Base-by-base conservation (phyloP, 1,284 basidiomycete species). In the Austroboletus novae-zelandiae region DNA sequence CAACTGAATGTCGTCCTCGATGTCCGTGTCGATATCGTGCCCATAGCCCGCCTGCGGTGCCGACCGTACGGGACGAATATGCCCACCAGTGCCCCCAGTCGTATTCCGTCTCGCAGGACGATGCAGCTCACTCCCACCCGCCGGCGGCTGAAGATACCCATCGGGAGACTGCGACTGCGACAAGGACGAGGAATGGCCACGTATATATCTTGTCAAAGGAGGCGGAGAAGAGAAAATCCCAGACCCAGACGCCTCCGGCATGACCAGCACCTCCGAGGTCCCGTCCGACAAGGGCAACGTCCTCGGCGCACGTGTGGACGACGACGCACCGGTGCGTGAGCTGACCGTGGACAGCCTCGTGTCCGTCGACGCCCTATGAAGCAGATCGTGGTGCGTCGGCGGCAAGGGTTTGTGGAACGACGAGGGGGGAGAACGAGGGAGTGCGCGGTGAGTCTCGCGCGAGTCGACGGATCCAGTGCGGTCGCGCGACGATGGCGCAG, bases 1-100 rank as follows among this genome's bases (percentile, higher is more conserved):
- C 23, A 84, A 76, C 60, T 92, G 77, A 45, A 94, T 94, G 65
- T 94, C 91, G 30, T 59, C 66, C 43, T 72, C 71, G 31, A 74
- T 62, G 37, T 73, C 67, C 9, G 69, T 59, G 15, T 75, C 69
- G 34, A 52, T 18, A 50, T 74, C 68, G 36, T 68, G 55, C 4
- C 61, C 47, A 47, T 54, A 25, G 25, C 66, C 61, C 14, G 61
- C 47, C 53, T 55, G 59, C 1, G 55, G 53, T 25, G 61, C 56
- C 15, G 66, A 54, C 40, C 34, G 46, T 17, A 57, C 53, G 25
- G 55, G 39, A 2, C 61, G 67, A 55, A 62, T 56, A 8, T 65
- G 56, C 0, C 74, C 73, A 4, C 79, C 78, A 0, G 73, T 80
- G 5, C 20, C 20, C 5, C 20, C 20, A 5, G 20, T 23, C 20